Conservation (phyloP, 148 eudicot species). For the Polygonum maritimum region DNA sequence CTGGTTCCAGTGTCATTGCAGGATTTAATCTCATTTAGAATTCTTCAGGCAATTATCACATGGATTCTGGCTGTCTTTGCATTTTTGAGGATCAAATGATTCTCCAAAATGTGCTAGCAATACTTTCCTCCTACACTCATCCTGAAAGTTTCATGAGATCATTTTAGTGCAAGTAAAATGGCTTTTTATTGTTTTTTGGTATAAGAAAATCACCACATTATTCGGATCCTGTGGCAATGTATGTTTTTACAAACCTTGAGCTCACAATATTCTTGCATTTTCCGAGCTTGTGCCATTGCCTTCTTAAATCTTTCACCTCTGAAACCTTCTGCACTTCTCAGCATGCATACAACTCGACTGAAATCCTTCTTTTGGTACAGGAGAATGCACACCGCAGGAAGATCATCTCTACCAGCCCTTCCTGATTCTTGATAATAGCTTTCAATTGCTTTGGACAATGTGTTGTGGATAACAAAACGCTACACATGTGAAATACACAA, state of each 20-base stretch:
- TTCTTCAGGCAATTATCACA: conserved; percentile 82
- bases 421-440: conserved; percentile 99
- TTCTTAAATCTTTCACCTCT: conserved; percentile 60
- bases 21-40: conserved; percentile 21
- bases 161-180: neutral
- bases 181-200: neutral
- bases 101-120: conserved; percentile 94
- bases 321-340: conserved; percentile 61
- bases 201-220: neutral
- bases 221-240: neutral
- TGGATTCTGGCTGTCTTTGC: conserved; percentile 72
- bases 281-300: conserved; percentile 86
- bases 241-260: conserved; percentile 49
- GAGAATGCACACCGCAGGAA: conserved; percentile 61
- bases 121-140: conserved; percentile 74
- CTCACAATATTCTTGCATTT: conserved; percentile 89
- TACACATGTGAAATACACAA: conserved; percentile 20
- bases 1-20: neutral
- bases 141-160: conserved; percentile 33
- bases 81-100: conserved; percentile 45
- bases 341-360: conserved; percentile 91
- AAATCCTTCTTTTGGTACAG: conserved; percentile 91
- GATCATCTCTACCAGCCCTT: conserved; percentile 94
- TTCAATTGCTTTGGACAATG: conserved; percentile 96
- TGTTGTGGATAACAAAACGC: conserved; percentile 96